phyloP scores from a whole-genome alignment of 371 early-diverging fungal species.

The Actinomortierella ambigua region DNA sequence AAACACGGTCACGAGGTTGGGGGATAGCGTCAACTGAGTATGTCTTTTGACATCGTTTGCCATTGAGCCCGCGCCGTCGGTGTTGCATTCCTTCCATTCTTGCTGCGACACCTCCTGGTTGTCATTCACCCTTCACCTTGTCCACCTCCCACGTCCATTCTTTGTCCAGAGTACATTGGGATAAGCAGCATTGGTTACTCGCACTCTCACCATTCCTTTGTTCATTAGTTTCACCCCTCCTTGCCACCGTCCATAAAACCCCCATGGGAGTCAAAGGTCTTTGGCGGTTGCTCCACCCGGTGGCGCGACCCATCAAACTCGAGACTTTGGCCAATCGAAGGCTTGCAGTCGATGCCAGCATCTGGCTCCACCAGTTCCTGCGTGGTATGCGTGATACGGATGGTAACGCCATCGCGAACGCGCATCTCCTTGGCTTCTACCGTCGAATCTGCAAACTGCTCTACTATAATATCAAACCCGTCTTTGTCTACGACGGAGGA shows the following conservation, averaged over 20 bases:
- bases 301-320: constrained; percentile 78
- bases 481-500: constrained; percentile 97
- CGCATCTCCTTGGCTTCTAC: constrained; percentile 93
- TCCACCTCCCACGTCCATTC: not conserved
- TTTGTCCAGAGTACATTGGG: too few relatives aligned
- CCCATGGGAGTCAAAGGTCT: constrained; percentile 96
- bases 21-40: too few relatives aligned
- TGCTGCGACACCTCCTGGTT: too few relatives aligned
- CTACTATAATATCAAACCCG: constrained; percentile 88
- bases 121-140: too few relatives aligned
- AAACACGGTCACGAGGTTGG: too few relatives aligned
- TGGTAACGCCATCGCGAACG: constrained; percentile 81
- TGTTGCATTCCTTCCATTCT: too few relatives aligned
- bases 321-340: constrained; percentile 76
- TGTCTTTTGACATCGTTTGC: too few relatives aligned
- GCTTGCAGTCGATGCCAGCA: constrained; percentile 94
- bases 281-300: constrained; percentile 89
- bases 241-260: not conserved
- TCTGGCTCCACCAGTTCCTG: constrained; percentile 97
- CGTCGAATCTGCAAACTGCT: constrained; percentile 93
- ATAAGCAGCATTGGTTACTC: too few relatives aligned
- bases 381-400: constrained; percentile 90
- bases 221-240: not conserved
- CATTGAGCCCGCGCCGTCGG: too few relatives aligned
- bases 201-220: not conserved